Conservation (phyloP, 2,329 filamentous ascomycete species). For the Tolypocladium ovalisporum region DNA sequence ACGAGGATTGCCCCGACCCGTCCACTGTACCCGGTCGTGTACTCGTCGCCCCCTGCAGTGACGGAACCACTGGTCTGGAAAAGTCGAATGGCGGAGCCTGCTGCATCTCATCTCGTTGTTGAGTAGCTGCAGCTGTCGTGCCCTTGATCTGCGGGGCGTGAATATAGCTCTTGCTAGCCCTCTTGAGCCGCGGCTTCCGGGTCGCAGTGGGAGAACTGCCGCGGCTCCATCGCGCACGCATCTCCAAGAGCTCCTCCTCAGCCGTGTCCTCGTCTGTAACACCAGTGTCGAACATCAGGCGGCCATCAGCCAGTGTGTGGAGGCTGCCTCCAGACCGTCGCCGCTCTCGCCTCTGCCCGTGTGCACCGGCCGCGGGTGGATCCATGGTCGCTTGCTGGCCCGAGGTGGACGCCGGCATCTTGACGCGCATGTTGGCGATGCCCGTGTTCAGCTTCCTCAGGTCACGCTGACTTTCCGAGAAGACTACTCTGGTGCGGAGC, state of each 20-base stretch:
- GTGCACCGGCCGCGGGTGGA: conserved; percentile 13
- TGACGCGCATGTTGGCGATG: conserved; percentile 15
- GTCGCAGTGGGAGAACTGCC: conserved; percentile 13
- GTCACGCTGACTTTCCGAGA: conserved; percentile 54
- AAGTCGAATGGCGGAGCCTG: conserved; percentile 21
- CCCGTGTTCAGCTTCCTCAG: conserved; percentile 33
- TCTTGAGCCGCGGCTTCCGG: conserved; percentile 30
- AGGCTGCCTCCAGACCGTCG: conserved; percentile 41
- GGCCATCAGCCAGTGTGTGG: conserved; percentile 24
- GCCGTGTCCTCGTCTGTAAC: conserved; percentile 33
- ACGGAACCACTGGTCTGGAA: conserved; percentile 10
- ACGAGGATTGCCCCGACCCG: background rate
- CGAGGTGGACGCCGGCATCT: conserved; percentile 7
- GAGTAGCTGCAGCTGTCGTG: background rate
- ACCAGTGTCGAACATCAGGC: conserved; percentile 23
- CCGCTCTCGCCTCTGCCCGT: conserved; percentile 27
- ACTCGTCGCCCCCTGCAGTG: background rate
- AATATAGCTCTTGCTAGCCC: conserved; percentile 27
- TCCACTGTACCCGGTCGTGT: background rate
- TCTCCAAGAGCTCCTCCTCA: conserved; percentile 32
- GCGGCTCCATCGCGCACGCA: conserved; percentile 20
- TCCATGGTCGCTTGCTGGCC: conserved; percentile 9
- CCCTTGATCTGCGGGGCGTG: conserved; percentile 15
- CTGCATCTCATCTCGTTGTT: conserved; percentile 6
- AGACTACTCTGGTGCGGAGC: conserved; percentile 57